A percentile compares a stretch with the other conserved stretches of the same genome.
These are phyloP conservation scores for Pinus tabuliformis DNA, from an alignment of 75 land plant species.

Conservation along the genomic window DNA sequence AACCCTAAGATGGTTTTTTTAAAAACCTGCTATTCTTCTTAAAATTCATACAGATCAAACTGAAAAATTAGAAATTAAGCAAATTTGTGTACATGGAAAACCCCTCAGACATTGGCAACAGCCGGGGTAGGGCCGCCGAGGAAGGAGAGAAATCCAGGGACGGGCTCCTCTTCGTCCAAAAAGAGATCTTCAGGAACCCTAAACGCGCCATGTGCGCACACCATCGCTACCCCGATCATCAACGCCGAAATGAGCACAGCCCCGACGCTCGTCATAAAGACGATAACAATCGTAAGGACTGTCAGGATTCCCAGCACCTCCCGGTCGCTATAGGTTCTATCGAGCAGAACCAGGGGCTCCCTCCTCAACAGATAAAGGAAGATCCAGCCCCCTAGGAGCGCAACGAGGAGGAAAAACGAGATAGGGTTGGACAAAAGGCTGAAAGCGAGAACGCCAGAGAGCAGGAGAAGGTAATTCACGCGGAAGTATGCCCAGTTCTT, in stretches of 20 bases:
- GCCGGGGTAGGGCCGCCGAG: too few relatives aligned
- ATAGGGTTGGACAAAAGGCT: slow-evolving; percentile 49
- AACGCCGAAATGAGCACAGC: slow-evolving; percentile 42
- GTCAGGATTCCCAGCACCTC: slow-evolving; percentile 29
- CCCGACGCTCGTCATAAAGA: slow-evolving; percentile 43
- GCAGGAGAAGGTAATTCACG: slow-evolving; percentile 41
- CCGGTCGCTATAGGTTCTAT: slow-evolving; percentile 25
- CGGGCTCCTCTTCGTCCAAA: too few relatives aligned
- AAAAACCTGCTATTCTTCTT: too few relatives aligned
- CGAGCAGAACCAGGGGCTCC: slow-evolving; percentile 42
- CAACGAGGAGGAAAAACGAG: slow-evolving; percentile 39
- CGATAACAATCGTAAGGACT: slow-evolving; percentile 26
- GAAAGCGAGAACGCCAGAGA: slow-evolving; percentile 24
- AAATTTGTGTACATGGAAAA: too few relatives aligned
- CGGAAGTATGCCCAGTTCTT: slow-evolving; percentile 60
- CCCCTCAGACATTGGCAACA: too few relatives aligned
- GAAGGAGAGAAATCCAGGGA: too few relatives aligned
- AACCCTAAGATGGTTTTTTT: too few relatives aligned
- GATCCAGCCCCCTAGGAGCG: slow-evolving; percentile 43
- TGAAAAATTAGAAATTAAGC: too few relatives aligned
- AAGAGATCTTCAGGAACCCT: too few relatives aligned
- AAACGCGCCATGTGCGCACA: too few relatives aligned
- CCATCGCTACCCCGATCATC: too few relatives aligned
- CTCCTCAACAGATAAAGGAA: slow-evolving; percentile 52
- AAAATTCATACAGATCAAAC: too few relatives aligned